These are phyloP conservation scores for Ceratobasidium sp. DNA, from an alignment of 1,284 basidiomycete species.

Conservation along the genomic window DNA sequence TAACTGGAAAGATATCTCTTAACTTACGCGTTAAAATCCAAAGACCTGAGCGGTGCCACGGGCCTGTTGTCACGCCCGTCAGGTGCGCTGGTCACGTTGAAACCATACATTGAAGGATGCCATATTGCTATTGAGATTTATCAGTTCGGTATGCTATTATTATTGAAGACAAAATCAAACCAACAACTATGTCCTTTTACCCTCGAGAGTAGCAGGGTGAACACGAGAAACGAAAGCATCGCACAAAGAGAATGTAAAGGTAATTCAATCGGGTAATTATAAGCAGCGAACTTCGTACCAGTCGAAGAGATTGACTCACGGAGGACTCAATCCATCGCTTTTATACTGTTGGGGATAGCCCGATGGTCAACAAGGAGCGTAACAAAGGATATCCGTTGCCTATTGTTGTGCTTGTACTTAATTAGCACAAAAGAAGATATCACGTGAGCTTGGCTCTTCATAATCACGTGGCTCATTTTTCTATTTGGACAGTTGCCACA, in stretches of 20 bases:
- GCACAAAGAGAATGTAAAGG: not conserved
- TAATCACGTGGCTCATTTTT: not conserved
- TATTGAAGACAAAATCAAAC: too few relatives aligned
- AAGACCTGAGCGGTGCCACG: constrained; percentile 68
- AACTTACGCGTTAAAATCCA: constrained; percentile 75
- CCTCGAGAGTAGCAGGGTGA: constrained; percentile 15
- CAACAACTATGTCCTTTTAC: constrained; percentile 34
- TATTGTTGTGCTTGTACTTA: constrained; percentile 6
- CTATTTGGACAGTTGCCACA: constrained; percentile 3
- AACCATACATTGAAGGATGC: constrained; percentile 63
- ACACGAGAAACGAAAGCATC: not conserved
- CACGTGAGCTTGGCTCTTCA: not conserved
- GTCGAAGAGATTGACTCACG: constrained; percentile 10
- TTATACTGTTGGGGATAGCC: not conserved
- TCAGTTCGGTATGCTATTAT: too few relatives aligned
- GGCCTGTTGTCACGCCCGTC: constrained; percentile 70
- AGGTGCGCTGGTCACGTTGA: constrained; percentile 68
- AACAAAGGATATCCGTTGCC: constrained; percentile 28
- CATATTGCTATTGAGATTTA: constrained; percentile 60
- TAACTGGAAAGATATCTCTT: constrained; percentile 53
- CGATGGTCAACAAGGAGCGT: constrained; percentile 3
- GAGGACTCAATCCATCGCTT: not conserved
- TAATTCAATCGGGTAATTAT: not conserved
- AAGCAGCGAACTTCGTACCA: constrained; percentile 28
- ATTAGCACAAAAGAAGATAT: constrained; percentile 11